A percentile compares a stretch with the other conserved stretches of the same genome.
Conservation (phyloP, 179 eudicot genomes). For the Carnegiea gigantea region DNA sequence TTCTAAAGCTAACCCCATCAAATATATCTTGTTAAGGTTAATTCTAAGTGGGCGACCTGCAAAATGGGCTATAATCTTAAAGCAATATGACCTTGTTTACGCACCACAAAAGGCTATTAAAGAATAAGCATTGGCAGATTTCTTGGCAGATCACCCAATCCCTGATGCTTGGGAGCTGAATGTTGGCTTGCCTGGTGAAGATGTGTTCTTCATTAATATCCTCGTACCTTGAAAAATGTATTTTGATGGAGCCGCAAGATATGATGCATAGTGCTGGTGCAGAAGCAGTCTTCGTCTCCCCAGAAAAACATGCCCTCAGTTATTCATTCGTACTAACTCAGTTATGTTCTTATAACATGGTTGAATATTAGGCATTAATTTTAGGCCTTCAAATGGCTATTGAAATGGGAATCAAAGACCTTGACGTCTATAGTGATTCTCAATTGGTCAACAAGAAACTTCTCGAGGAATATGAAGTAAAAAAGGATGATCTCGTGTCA, state of each 20-base stretch:
- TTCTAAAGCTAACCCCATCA: background rate
- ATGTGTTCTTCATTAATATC: background rate
- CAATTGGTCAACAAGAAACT: slow-evolving; percentile 11
- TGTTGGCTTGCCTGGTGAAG: slow-evolving; percentile 1
- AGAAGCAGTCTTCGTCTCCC: too few relatives aligned
- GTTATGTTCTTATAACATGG: too few relatives aligned
- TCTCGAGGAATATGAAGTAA: background rate
- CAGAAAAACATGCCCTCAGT: too few relatives aligned
- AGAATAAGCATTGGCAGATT: background rate
- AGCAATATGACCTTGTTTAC: slow-evolving; percentile 12
- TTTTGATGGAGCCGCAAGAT: slow-evolving; percentile 8
- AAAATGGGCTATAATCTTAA: background rate
- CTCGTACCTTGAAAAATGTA: slow-evolving; percentile 2
- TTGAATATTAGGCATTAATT: too few relatives aligned
- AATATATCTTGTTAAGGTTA: slow-evolving; percentile 2
- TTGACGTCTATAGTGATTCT: slow-evolving; percentile 18
- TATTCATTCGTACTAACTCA: too few relatives aligned
- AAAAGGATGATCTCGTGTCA: background rate
- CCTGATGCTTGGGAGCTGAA: too few relatives aligned
- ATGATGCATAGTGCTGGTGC: background rate
- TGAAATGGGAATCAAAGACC: too few relatives aligned
- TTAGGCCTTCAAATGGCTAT: too few relatives aligned
- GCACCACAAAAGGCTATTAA: slow-evolving; percentile 6
- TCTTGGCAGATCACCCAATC: background rate
- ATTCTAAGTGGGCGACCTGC: background rate